phyloP scores from a whole-genome alignment of 257 asterid species.

The Linaria vulgaris region DNA sequence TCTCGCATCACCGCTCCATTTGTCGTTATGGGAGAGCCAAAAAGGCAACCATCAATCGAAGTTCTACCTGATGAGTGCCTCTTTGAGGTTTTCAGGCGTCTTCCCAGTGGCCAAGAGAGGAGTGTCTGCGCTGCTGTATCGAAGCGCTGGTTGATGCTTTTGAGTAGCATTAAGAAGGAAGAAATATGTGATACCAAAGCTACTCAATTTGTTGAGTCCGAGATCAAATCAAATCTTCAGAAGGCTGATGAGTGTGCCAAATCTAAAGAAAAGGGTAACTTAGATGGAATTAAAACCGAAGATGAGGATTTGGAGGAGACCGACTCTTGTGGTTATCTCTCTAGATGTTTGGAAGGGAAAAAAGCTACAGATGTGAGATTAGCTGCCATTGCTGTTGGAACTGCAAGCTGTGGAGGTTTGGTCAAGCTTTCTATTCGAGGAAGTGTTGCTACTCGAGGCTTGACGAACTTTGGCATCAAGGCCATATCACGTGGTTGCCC shows the following conservation, averaged over 20 bases:
- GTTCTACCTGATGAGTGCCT: constrained; percentile 95
- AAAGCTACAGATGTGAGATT: constrained; percentile 85
- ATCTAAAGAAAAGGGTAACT: constrained; percentile 35
- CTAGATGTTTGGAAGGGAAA: constrained; percentile 85
- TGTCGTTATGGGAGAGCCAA: constrained; percentile 41
- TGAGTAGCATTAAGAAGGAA: constrained; percentile 67
- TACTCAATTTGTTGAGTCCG: constrained; percentile 29
- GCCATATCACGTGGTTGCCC: constrained; percentile 79
- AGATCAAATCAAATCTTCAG: constrained; percentile 30
- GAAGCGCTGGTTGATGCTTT: constrained; percentile 86
- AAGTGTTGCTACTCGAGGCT: constrained; percentile 45
- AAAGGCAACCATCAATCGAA: constrained; percentile 64
- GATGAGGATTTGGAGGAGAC: constrained; percentile 35
- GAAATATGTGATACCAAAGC: constrained; percentile 39
- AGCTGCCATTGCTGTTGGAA: constrained; percentile 86
- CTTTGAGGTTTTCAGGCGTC: constrained; percentile 83
- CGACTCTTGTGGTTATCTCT: constrained; percentile 56
- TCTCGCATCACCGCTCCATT: constrained; percentile 76
- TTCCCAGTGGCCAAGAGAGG: constrained; percentile 67
- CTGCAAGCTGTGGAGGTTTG: constrained; percentile 74
- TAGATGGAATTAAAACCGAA: constrained; percentile 25
- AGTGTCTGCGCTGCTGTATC: constrained; percentile 81
- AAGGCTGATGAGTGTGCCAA: constrained; percentile 29
- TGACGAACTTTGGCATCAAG: constrained; percentile 76
- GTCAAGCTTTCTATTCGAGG: constrained; percentile 91